These are phyloP conservation scores for Pyrenochaeta sp. DNA, from an alignment of 2,329 filamentous ascomycete genomes.

Conservation along the genomic window DNA sequence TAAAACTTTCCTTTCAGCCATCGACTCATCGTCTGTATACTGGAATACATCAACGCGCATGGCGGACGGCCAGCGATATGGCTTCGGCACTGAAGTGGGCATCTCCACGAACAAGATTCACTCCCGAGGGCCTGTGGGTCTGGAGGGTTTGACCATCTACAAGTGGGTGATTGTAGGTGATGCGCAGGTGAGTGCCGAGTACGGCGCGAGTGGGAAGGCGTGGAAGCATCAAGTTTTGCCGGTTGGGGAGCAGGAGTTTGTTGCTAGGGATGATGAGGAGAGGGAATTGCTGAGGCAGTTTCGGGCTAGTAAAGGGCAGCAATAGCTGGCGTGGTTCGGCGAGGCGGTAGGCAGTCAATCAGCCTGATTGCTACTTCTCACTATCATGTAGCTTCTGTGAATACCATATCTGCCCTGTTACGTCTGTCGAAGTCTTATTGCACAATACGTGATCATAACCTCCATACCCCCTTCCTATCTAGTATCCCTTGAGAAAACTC, in stretches of 20 bases:
- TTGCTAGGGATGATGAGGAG: constrained; percentile 44
- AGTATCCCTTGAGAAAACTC: too few species aligned
- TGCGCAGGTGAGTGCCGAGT: constrained; percentile 82
- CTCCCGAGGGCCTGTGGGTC: constrained; percentile 86
- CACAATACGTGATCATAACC: too few species aligned
- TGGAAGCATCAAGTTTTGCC: constrained; percentile 66
- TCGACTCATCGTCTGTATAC: constrained; percentile 93
- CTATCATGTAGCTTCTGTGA: too few species aligned
- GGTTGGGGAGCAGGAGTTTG: constrained; percentile 37
- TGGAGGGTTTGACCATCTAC: constrained; percentile 96
- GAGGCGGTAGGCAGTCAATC: too few species aligned
- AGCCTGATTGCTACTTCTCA: too few species aligned
- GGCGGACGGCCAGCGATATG: constrained; percentile 95
- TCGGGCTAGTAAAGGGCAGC: constrained; percentile 28
- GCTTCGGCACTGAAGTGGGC: constrained; percentile 96
- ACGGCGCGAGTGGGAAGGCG: constrained; percentile 64
- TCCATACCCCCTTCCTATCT: too few species aligned
- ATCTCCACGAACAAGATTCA: constrained; percentile 99
- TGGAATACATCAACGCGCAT: constrained; percentile 97
- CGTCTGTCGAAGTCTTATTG: too few species aligned
- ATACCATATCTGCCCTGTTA: too few species aligned
- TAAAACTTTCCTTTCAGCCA: constrained; percentile 80
- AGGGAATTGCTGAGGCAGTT: constrained; percentile 44
- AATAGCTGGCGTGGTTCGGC: not conserved
- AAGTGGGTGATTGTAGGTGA: constrained; percentile 90